Percentiles rank a stretch among this genome's conserved stretches.
Conservation (phyloP, 2,329 filamentous ascomycete species). For the Coniochaeta sp. region DNA sequence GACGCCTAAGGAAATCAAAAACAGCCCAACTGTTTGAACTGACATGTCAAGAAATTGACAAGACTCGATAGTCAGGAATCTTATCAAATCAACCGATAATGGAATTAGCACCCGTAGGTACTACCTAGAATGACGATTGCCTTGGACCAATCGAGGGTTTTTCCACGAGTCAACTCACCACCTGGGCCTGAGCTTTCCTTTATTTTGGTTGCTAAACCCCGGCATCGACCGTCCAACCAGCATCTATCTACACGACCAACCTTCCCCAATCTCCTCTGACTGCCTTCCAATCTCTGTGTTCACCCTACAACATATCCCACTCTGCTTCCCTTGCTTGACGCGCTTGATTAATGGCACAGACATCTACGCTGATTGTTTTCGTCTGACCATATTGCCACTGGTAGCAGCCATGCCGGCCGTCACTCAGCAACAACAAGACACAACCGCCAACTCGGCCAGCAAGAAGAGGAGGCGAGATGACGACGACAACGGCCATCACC, state of each 20-base stretch:
- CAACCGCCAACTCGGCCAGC: constrained; percentile 13
- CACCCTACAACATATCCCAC: background rate
- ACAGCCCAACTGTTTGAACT: too few relatives aligned
- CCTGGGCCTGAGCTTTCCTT: background rate
- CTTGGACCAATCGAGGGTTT: background rate
- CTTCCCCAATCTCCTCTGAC: background rate
- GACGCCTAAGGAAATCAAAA: too few relatives aligned
- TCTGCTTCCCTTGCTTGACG: background rate
- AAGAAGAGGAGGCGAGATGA: constrained; percentile 32
- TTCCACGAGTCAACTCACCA: background rate
- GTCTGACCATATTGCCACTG: background rate
- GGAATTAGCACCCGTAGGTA: background rate
- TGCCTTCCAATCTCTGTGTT: background rate
- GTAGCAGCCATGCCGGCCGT: constrained; percentile 26
- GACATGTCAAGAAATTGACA: too few relatives aligned
- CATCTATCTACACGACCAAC: background rate
- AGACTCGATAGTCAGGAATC: too few relatives aligned
- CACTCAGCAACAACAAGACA: constrained; percentile 19
- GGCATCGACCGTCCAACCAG: background rate
- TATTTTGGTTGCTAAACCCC: background rate
- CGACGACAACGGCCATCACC: constrained; percentile 10
- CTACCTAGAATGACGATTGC: too few relatives aligned
- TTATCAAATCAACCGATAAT: too few relatives aligned
- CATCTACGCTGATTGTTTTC: constrained; percentile 1
- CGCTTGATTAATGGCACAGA: background rate